phyloP scores from a whole-genome alignment of 345 rosid species.

The Salix exigua region DNA sequence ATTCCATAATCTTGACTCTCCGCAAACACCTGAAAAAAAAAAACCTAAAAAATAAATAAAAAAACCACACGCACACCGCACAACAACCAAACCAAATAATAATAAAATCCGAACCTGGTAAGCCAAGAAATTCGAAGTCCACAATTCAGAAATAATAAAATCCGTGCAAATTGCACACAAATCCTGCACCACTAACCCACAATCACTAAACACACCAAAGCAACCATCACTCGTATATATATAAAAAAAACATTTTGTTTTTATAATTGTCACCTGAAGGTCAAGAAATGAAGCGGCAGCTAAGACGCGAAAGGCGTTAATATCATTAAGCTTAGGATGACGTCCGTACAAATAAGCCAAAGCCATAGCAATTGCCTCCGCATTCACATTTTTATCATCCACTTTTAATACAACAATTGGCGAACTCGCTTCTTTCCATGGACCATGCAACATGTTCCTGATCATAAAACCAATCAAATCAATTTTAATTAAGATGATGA shows the following conservation, averaged over 20 bases:
- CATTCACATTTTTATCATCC: slow-evolving; percentile 88
- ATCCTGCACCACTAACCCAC: slow-evolving; percentile 47
- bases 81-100: neutral
- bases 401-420: slow-evolving; percentile 67
- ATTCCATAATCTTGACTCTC: slow-evolving; percentile 96
- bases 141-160: slow-evolving; percentile 80
- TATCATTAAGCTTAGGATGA: slow-evolving; percentile 82
- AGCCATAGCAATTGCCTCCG: slow-evolving; percentile 74
- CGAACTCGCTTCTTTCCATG: slow-evolving; percentile 92
- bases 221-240: neutral
- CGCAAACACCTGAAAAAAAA: slow-evolving; percentile 68
- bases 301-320: slow-evolving; percentile 81
- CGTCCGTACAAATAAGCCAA: slow-evolving; percentile 87
- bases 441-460: slow-evolving; percentile 94
- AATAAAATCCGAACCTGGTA: slow-evolving; percentile 60
- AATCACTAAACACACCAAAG: slow-evolving; percentile 3
- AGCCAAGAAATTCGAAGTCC: slow-evolving; percentile 85
- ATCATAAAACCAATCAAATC: neutral
- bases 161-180: slow-evolving; percentile 94
- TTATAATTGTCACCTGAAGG: slow-evolving; percentile 58
- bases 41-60: slow-evolving; percentile 1
- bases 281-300: slow-evolving; percentile 99
- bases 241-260: no score
- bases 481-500: neutral
- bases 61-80: neutral